These are phyloP conservation scores for Clonostachys solani DNA, from an alignment of 2,329 filamentous ascomycete species.

Conservation along the genomic window DNA sequence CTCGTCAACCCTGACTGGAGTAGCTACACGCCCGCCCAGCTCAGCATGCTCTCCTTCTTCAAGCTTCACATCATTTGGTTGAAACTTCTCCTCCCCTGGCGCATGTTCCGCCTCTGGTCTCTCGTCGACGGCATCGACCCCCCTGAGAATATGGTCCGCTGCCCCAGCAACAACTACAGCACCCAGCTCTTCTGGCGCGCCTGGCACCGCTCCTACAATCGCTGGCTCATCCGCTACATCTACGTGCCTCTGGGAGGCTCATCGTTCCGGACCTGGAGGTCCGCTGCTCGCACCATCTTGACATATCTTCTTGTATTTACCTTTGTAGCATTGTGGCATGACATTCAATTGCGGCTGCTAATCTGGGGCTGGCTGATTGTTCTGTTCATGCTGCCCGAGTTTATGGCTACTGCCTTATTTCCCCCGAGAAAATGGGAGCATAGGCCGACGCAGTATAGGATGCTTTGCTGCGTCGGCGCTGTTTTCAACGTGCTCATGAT, in stretches of 20 bases:
- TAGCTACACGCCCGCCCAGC: slow-evolving; percentile 79
- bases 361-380: slow-evolving; percentile 98
- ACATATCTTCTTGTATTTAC: slow-evolving; percentile 89
- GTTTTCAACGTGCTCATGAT: slow-evolving; percentile 89
- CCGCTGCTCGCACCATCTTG: slow-evolving; percentile 53
- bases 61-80: slow-evolving; percentile 98
- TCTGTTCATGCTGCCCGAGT: slow-evolving; percentile 88
- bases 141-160: slow-evolving; percentile 97
- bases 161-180: slow-evolving; percentile 92
- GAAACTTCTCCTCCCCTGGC: slow-evolving; percentile 93
- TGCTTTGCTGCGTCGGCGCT: slow-evolving; percentile 75
- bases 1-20: slow-evolving; percentile 77
- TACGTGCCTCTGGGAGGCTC: slow-evolving; percentile 86
- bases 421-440: slow-evolving; percentile 67
- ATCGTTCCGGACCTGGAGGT: slow-evolving; percentile 37
- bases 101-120: slow-evolving; percentile 97
- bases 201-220: slow-evolving; percentile 95
- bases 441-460: slow-evolving; percentile 68
- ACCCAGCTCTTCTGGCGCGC: slow-evolving; percentile 89
- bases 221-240: slow-evolving; percentile 90
- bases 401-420: slow-evolving; percentile 68
- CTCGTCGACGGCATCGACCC: slow-evolving; percentile 88
- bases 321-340: slow-evolving; percentile 97
- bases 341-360: slow-evolving; percentile 84
- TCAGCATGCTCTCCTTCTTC: slow-evolving; percentile 89